A percentile compares a stretch with the other conserved stretches of the same genome.
Evolutionary conservation across 1,139 yeast species (phyloP).

Genomic region (Geotrichum reessii): DNA sequence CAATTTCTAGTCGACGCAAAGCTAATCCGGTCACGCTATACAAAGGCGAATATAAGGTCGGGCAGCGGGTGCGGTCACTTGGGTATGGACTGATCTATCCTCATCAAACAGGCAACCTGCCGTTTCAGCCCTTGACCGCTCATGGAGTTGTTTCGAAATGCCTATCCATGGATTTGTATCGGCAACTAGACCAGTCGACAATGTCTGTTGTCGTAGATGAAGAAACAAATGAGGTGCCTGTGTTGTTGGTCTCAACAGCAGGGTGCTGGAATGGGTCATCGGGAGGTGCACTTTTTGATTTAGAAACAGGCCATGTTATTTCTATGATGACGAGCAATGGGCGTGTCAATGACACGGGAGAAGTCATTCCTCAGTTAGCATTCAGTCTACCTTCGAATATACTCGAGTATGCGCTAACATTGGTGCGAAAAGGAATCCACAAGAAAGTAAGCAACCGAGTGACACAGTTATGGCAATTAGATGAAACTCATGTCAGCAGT

Average conservation of each 20-base stretch:
- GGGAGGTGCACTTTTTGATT: slow-evolving; percentile 57
- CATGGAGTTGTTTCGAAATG: slow-evolving; percentile 42
- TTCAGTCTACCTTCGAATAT: slow-evolving; percentile 41
- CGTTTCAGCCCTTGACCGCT: slow-evolving; percentile 42
- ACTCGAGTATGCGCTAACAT: slow-evolving; percentile 27
- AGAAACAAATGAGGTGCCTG: slow-evolving; percentile 24
- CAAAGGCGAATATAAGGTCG: slow-evolving; percentile 24
- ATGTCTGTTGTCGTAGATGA: slow-evolving; percentile 6
- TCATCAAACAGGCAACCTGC: slow-evolving; percentile 20
- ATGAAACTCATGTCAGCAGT: slow-evolving; percentile 15
- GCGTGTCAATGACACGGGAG: slow-evolving; percentile 38
- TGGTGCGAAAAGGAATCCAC: slow-evolving; percentile 17
- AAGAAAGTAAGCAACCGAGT: slow-evolving; percentile 10
- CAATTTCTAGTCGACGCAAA: slow-evolving; percentile 13
- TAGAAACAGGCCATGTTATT: slow-evolving; percentile 36
- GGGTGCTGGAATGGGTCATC: slow-evolving; percentile 76
- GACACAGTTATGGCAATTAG: slow-evolving; percentile 15
- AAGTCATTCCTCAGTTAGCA: slow-evolving; percentile 43
- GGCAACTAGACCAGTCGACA: slow-evolving; percentile 6
- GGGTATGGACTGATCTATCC: slow-evolving; percentile 56
- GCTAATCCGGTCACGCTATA: slow-evolving; percentile 19
- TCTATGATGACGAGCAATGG: slow-evolving; percentile 66
- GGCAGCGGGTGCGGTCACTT: slow-evolving; percentile 43
- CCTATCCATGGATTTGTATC: slow-evolving; percentile 21
- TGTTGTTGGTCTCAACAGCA: slow-evolving; percentile 50